A percentile compares a stretch with the other conserved stretches of the same genome.
These are phyloP conservation scores for Gypsophila paniculata DNA, from an alignment of 179 eudicot genomes.

Conservation along the genomic window DNA sequence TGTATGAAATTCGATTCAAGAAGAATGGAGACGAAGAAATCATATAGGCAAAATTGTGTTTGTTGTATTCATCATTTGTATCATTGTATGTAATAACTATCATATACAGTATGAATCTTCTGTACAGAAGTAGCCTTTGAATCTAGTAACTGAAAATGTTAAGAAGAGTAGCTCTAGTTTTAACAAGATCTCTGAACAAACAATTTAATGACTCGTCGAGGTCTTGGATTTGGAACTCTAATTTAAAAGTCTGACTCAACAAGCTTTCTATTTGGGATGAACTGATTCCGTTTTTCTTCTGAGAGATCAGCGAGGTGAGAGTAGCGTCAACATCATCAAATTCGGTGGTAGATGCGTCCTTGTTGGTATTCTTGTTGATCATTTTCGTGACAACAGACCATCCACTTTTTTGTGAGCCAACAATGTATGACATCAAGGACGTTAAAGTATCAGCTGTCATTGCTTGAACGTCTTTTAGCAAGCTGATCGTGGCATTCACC, in stretches of 20 bases:
- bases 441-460: conserved; percentile 24
- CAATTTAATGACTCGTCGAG: conserved; percentile 34
- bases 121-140: neutral
- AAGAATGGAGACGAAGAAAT: neutral
- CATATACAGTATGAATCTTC: conserved; percentile 15
- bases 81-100: conserved; percentile 15
- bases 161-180: conserved; percentile 45
- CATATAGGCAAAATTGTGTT: conserved; percentile 7
- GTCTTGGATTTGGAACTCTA: conserved; percentile 38
- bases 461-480: conserved; percentile 33
- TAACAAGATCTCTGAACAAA: conserved; percentile 40
- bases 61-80: conserved; percentile 11
- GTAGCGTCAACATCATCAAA: conserved; percentile 27
- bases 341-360: conserved; percentile 13
- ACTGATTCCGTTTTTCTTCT: conserved; percentile 20
- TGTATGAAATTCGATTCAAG: too few relatives aligned
- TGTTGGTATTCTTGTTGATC: conserved; percentile 10
- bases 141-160: conserved; percentile 37
- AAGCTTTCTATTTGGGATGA: conserved; percentile 20
- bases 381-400: conserved; percentile 28
- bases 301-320: conserved; percentile 21
- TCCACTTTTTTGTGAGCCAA: conserved; percentile 23
- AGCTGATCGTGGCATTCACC: neutral
- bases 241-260: conserved; percentile 23
- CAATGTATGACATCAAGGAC: conserved; percentile 23